Evolutionary conservation across 1,284 basidiomycete genomes (phyloP).

Genomic region (Marasmius fiardii): DNA sequence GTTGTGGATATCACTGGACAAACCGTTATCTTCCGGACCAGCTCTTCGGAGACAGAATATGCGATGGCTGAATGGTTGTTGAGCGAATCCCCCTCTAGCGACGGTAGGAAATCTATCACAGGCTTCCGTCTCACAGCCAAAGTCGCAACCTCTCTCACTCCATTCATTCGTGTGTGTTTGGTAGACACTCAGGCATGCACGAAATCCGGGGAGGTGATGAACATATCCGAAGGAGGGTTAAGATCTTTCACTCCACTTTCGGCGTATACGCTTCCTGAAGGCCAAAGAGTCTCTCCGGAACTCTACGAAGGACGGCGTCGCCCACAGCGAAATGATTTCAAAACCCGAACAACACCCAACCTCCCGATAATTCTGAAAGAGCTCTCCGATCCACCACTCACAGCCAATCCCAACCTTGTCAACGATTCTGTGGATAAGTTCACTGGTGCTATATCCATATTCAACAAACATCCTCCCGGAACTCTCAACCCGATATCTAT

Average conservation of each 20-base stretch:
- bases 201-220: conserved; percentile 27
- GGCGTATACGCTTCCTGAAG: conserved; percentile 27
- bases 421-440: conserved; percentile 22
- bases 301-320: conserved; percentile 23
- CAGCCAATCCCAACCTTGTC: conserved; percentile 23
- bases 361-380: conserved; percentile 27
- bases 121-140: conserved; percentile 31
- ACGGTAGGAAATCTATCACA: conserved; percentile 18
- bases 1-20: conserved; percentile 28
- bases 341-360: conserved; percentile 23
- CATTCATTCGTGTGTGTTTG: conserved; percentile 29
- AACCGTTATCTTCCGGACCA: conserved; percentile 30
- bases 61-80: conserved; percentile 33
- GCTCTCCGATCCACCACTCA: conserved; percentile 26
- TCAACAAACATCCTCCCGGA: conserved; percentile 27
- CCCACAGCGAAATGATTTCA: conserved; percentile 29
- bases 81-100: conserved; percentile 20
- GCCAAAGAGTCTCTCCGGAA: conserved; percentile 24
- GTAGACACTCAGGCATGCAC: conserved; percentile 29
- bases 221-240: conserved; percentile 30
- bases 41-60: conserved; percentile 25
- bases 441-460: conserved; percentile 25
- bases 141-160: conserved; percentile 25
- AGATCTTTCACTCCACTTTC: conserved; percentile 26
- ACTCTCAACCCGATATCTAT: conserved; percentile 27